Conservation (phyloP, 345 rosid species). For the Fremontodendron californicum region DNA sequence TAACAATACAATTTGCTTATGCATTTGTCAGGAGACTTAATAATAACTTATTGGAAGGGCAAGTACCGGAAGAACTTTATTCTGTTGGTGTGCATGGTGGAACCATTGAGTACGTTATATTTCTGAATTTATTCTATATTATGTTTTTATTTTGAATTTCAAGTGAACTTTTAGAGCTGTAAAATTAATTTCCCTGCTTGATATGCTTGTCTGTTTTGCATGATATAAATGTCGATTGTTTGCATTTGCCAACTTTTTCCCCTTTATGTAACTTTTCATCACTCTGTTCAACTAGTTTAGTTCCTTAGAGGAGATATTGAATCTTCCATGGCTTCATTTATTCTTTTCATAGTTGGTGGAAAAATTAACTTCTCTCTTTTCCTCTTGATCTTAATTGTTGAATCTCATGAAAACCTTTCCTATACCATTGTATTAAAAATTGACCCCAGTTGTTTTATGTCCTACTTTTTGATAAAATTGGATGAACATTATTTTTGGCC, state of each 20-base stretch:
- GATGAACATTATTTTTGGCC: not conserved
- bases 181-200: not conserved
- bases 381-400: not conserved
- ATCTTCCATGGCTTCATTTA: not conserved
- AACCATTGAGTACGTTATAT: constrained; percentile 64
- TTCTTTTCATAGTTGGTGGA: not conserved
- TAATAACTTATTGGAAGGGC: constrained; percentile 68
- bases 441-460: not conserved
- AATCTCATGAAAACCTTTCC: not conserved
- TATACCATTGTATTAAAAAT: not conserved
- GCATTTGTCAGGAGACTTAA: constrained; percentile 55
- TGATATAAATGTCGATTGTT: not conserved
- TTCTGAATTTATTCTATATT: not conserved
- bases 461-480: not conserved
- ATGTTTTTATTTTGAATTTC: not conserved
- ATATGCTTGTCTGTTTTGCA: not conserved
- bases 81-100: constrained; percentile 95
- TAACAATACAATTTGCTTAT: not conserved
- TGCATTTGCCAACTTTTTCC: not conserved
- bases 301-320: not conserved
- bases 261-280: not conserved
- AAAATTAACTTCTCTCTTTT: not conserved
- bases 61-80: constrained; percentile 80
- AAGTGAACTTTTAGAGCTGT: not conserved
- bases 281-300: not conserved